Percentiles rank a stretch among this genome's conserved stretches.
Conservation (phyloP, 2,329 filamentous ascomycete species). For the Bisporella sp. region DNA sequence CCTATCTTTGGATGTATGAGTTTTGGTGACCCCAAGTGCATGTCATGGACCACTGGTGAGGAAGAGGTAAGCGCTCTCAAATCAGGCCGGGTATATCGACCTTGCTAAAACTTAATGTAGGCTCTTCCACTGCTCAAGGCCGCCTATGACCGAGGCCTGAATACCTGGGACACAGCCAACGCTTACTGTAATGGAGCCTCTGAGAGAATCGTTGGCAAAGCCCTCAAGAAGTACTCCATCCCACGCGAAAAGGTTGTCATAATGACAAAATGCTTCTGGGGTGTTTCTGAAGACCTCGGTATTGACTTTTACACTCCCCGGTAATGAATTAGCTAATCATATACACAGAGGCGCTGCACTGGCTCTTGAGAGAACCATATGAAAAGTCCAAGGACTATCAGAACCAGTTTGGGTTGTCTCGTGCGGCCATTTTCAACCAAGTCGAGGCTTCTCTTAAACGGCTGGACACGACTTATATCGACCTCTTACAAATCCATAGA, state of each 20-base stretch:
- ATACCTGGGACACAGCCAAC: conserved; percentile 51
- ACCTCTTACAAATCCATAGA: conserved; percentile 52
- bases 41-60: conserved; percentile 50
- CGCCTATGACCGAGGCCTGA: conserved; percentile 51
- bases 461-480: conserved; percentile 48
- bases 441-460: conserved; percentile 51
- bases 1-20: conserved; percentile 60
- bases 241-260: conserved; percentile 51
- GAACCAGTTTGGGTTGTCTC: conserved; percentile 37
- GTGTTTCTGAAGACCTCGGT: conserved; percentile 38
- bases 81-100: no score
- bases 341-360: neutral
- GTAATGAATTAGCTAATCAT: no score
- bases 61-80: conserved; percentile 25
- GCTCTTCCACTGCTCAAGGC: no score
- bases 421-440: conserved; percentile 58
- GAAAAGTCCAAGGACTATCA: conserved; percentile 11
- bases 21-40: conserved; percentile 45
- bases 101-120: no score
- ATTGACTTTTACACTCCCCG: neutral
- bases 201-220: conserved; percentile 49
- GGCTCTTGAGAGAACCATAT: conserved; percentile 32
- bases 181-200: conserved; percentile 49
- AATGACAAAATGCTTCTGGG: conserved; percentile 47
- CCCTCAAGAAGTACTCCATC: conserved; percentile 51